Evolutionary conservation across 1,284 basidiomycete species (phyloP).

Genomic region (Afroboletus lepidellus): DNA sequence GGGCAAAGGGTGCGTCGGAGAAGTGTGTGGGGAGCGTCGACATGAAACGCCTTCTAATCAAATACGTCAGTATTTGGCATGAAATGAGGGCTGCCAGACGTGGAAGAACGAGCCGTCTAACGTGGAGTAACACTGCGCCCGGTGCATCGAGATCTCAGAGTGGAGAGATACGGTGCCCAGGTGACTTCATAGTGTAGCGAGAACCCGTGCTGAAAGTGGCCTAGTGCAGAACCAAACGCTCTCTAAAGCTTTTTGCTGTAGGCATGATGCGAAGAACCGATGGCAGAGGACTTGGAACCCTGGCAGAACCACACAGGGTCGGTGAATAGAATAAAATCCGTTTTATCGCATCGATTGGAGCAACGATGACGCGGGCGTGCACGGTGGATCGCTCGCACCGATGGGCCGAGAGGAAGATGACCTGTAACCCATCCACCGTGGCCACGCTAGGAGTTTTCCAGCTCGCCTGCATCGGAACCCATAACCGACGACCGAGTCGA

Average conservation of each 20-base stretch:
- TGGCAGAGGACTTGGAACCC: background rate
- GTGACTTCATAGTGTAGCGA: constrained; percentile 10
- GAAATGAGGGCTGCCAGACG: constrained; percentile 5
- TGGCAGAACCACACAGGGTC: constrained; percentile 13
- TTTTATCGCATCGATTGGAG: constrained; percentile 6
- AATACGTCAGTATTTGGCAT: constrained; percentile 24
- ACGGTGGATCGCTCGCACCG: constrained; percentile 10
- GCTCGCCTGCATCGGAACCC: constrained; percentile 5
- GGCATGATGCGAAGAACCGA: constrained; percentile 9
- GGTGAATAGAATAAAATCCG: constrained; percentile 21
- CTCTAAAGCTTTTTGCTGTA: constrained; percentile 4
- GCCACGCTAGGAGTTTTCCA: background rate
- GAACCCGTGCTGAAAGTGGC: background rate
- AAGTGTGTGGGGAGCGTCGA: constrained; percentile 28
- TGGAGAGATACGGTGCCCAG: constrained; percentile 5
- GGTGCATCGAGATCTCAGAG: constrained; percentile 18
- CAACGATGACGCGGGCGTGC: background rate
- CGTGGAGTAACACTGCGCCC: constrained; percentile 5
- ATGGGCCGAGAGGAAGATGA: constrained; percentile 9
- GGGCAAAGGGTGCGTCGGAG: constrained; percentile 25
- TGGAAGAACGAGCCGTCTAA: constrained; percentile 10
- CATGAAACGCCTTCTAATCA: constrained; percentile 20
- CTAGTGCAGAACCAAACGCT: background rate
- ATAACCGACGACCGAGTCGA: constrained; percentile 6
- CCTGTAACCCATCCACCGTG: background rate